Conservation (phyloP, 208 protist genomes). For the Acanthamoeba sp. region DNA sequence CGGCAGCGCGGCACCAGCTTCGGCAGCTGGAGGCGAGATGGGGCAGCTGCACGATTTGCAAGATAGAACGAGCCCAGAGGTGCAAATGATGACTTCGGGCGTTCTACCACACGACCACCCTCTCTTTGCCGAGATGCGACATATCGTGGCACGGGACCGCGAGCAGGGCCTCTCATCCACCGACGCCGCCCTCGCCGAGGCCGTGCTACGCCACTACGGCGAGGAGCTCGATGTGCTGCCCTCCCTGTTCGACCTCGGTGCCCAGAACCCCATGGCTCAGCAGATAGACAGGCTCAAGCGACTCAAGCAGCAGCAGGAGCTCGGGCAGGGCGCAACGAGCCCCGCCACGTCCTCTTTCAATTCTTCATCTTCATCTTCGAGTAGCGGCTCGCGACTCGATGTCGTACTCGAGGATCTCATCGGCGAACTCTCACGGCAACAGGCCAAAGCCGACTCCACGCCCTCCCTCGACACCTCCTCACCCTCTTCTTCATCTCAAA, state of each 20-base stretch:
- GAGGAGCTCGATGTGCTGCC: constrained; percentile 34
- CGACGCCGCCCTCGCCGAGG: not conserved
- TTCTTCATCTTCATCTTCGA: not conserved
- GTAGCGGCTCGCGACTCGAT: constrained; percentile 29
- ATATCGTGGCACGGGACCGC: not conserved
- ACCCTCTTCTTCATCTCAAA: not conserved
- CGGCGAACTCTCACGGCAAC: constrained; percentile 16
- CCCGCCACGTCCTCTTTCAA: not conserved
- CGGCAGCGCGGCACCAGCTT: not conserved
- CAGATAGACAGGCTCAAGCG: constrained; percentile 42
- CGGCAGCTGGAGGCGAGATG: not conserved
- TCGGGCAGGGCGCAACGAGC: not conserved
- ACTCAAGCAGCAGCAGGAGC: constrained; percentile 6
- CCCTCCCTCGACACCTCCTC: not conserved
- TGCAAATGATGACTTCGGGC: not conserved
- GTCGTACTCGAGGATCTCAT: constrained; percentile 55
- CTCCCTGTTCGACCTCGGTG: not conserved
- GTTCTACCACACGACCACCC: not conserved
- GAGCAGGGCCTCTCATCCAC: constrained; percentile 22
- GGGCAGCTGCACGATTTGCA: not conserved
- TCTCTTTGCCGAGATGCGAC: constrained; percentile 34
- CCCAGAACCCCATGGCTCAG: constrained; percentile 40
- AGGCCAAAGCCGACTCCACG: not conserved
- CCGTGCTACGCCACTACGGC: constrained; percentile 14
- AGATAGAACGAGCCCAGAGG: not conserved